phyloP scores from a whole-genome alignment of 495 filamentous ascomycete species.

The Choiromyces venosus region DNA sequence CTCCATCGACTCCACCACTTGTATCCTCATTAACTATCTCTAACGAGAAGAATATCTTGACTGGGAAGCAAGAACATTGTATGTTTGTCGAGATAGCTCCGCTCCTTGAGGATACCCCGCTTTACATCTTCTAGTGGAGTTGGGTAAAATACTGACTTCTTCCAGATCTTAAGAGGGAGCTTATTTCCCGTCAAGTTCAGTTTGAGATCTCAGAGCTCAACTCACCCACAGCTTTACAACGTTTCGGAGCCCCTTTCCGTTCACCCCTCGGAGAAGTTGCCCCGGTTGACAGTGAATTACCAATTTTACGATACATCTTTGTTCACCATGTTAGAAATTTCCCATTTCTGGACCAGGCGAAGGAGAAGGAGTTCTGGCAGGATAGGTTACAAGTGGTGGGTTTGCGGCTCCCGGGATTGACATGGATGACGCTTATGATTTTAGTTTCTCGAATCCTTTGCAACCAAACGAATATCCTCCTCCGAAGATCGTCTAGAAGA shows the following conservation, averaged over 20 bases:
- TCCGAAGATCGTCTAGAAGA: slow-evolving; percentile 94
- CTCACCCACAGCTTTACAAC: slow-evolving; percentile 85
- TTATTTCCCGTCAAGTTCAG: slow-evolving; percentile 80
- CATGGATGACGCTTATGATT: not conserved
- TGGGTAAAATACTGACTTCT: slow-evolving; percentile 39
- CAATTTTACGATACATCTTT: slow-evolving; percentile 92
- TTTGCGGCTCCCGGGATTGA: slow-evolving; percentile 25
- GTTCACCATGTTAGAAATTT: slow-evolving; percentile 97
- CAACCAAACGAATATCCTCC: slow-evolving; percentile 94
- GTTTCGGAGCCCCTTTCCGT: slow-evolving; percentile 92
- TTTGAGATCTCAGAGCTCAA: slow-evolving; percentile 86
- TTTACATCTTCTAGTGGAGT: slow-evolving; percentile 15
- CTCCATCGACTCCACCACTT: slow-evolving; percentile 3
- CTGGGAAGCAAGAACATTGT: slow-evolving; percentile 99
- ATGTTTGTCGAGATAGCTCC: slow-evolving; percentile 37
- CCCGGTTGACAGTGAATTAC: slow-evolving; percentile 88
- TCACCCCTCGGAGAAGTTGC: slow-evolving; percentile 88
- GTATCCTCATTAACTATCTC: slow-evolving; percentile 10
- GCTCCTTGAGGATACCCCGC: slow-evolving; percentile 19
- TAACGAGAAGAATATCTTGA: slow-evolving; percentile 50
- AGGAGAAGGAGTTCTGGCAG: slow-evolving; percentile 99
- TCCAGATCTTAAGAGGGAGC: slow-evolving; percentile 92
- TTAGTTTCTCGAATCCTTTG: slow-evolving; percentile 94
- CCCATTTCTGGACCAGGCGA: slow-evolving; percentile 89
- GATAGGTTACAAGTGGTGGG: slow-evolving; percentile 91